Base-by-base conservation (phyloP, 2,329 filamentous ascomycete genomes). In the Xylariaceae sp. region DNA sequence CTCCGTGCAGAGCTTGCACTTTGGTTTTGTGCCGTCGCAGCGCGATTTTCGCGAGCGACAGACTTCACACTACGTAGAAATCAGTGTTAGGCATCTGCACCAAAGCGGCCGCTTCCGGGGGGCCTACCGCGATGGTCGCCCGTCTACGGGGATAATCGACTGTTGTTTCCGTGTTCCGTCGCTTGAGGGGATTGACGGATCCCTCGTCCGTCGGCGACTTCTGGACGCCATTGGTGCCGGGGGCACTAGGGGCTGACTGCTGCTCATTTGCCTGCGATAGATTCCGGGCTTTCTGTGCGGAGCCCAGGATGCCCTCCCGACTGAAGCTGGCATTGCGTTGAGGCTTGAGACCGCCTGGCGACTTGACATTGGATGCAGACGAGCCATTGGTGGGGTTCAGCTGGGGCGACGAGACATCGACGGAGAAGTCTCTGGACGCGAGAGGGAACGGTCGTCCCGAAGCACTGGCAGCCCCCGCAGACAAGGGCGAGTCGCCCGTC, bases 1-100 rank as follows among this genome's bases (percentile, higher is more conserved):
- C 71, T 93, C 90, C 8, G 87, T 86, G 75, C 90, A 94, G 42
- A 94, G 84, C 73, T 90, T 88, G 76, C 90, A 94, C 74, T 92
- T 93, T 50, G 90, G 90, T 66, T 90, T 86, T 8, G 82, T 88
- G 56, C 89, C 89, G 72, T 92, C 88, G 73, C 89, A 92, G 63
- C 88, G 82, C 61, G 88, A 91, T 71, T 92, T 92, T 67, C 89
- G 82, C 42, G 89, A 90, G 15, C 89, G 87, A 70, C 89, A 92
- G 59, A 92, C 88, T 71, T 92, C 88, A 73, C 89, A 92, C 88
- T 91, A 68, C 58, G 51, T 48, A 65, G 47, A 55, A 53, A 62
- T 63, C 15, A 62, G 56, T 47, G 61, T 58, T 13, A 52, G 45
- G n/a, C 18, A 51, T 51, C 15, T 17, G 55, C 7, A 57, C 51